Base-by-base conservation (phyloP, 208 protist species). In the Trypanosoma melophagium region DNA sequence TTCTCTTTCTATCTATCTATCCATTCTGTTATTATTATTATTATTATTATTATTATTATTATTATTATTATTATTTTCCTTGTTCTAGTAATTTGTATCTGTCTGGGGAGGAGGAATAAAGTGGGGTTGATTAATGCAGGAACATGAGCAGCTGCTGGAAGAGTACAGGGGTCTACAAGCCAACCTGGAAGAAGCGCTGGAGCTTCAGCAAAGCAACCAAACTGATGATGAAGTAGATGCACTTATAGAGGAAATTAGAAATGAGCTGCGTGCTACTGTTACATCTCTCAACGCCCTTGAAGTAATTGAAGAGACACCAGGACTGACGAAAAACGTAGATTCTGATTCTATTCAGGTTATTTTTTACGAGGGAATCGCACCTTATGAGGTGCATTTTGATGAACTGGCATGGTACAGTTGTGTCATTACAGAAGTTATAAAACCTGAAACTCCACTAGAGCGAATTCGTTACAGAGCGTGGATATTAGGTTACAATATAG, bases 311-410 rank as follows among this genome's bases (percentile, higher is more conserved):
- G 60, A 73, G 25, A 89, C 86, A n/a, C 69, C 70, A 13, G 80
- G 59, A 2, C 35, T 86, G 9, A 65, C 72, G 38, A 77, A 76
- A 66, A 50, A 45, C 24, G 38, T 61, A 35, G 71, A 25, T 8
- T 4, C 14, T 13, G 56, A 80, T 61, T 49, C 1, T 10, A 63
- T 50, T 14, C 4, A 31, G 16, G 40, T 59, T 49, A 63, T 70
- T 28, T 45, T 19, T 17, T 72, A 59, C 53, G n/a, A 17, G 35
- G 61, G 60, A 19, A 47, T 60, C 19, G 84, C 83, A 7, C 83
- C 83, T 12, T 94, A 89, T 58, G 85, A 94, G 47, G 76, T 94
- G 8, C 64, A 82, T 51, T 94, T 78, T 49, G 89, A 94, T 50
- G 64, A 83, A 49, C 51, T 71, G 7, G 60, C 71, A 4, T 94